These are phyloP conservation scores for Candida sithepensis DNA, from an alignment of 805 yeast genomes.

Conservation along the genomic window DNA sequence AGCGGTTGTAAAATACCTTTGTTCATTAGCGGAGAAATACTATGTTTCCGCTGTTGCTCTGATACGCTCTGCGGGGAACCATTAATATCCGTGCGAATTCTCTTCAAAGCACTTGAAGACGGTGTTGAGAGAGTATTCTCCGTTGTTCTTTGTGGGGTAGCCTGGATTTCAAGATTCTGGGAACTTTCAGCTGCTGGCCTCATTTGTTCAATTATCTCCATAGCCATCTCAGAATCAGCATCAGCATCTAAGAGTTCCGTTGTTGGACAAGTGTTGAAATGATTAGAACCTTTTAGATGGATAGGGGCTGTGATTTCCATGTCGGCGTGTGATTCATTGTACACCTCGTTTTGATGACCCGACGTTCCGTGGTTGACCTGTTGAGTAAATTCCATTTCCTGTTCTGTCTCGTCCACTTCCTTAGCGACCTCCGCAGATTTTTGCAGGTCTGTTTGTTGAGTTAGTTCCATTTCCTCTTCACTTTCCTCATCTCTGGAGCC, in stretches of 20 bases:
- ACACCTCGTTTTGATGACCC: background rate
- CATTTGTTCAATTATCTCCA: constrained; percentile 15
- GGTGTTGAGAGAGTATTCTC: constrained; percentile 8
- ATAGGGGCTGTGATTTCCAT: constrained; percentile 1
- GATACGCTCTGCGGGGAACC: constrained; percentile 22
- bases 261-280: background rate
- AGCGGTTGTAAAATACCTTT: background rate
- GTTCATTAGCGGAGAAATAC: background rate
- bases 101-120: constrained; percentile 16
- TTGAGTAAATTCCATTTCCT: background rate
- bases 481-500: background rate
- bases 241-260: constrained; percentile 1
- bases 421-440: background rate
- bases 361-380: background rate
- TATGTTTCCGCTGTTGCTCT: constrained; percentile 4
- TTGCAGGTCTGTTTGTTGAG: background rate
- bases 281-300: background rate
- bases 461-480: background rate
- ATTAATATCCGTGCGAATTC: constrained; percentile 15
- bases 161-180: background rate
- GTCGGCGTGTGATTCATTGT: background rate
- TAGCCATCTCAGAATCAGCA: constrained; percentile 9
- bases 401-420: background rate
- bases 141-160: constrained; percentile 9
- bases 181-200: background rate